phyloP scores from a whole-genome alignment of 2,329 filamentous ascomycete species.

The Aureobasidium namibiae region DNA sequence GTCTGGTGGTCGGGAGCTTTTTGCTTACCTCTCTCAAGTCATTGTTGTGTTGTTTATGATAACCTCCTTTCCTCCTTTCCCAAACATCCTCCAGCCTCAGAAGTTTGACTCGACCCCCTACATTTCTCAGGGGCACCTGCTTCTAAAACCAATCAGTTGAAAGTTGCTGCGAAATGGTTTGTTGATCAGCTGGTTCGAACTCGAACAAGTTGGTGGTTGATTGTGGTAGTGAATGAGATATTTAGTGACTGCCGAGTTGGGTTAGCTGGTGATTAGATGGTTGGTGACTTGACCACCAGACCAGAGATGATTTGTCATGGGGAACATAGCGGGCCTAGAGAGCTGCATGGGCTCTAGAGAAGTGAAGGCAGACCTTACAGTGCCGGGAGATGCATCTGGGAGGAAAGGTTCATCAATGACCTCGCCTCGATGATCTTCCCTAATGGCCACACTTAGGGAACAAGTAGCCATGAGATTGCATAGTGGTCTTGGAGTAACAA shows the following conservation, averaged over 20 bases:
- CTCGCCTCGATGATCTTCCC: too few species aligned
- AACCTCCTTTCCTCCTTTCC: neutral
- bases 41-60: neutral
- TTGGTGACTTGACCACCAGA: neutral
- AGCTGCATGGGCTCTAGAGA: too few species aligned
- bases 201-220: neutral
- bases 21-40: neutral
- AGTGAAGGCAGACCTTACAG: too few species aligned
- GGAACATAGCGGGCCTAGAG: too few species aligned
- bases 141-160: neutral
- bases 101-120: neutral
- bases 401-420: too few species aligned
- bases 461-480: too few species aligned
- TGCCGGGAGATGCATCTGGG: too few species aligned
- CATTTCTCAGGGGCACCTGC: neutral
- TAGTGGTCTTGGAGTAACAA: too few species aligned
- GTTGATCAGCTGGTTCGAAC: neutral
- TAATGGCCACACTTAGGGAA: too few species aligned
- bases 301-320: neutral
- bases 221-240: neutral
- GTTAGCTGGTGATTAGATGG: neutral
- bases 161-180: neutral
- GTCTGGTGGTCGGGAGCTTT: neutral
- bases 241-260: neutral
- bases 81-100: neutral